Conservation (phyloP, 2,329 filamentous ascomycete genomes). For the Colletotrichum sp. region DNA sequence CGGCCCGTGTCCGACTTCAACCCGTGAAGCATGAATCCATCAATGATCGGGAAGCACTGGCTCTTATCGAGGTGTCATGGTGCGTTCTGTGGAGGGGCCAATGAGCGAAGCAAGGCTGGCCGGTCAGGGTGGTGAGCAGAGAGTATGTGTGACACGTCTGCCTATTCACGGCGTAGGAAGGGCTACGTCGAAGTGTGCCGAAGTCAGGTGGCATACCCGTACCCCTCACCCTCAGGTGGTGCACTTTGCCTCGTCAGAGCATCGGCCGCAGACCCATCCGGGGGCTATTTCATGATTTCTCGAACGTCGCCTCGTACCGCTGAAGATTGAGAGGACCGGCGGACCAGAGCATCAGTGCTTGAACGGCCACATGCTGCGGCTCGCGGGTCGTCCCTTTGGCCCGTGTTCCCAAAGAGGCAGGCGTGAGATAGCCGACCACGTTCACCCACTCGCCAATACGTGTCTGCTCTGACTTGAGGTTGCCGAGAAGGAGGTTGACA, state of each 20-base stretch:
- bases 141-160: conserved; percentile 5
- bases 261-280: neutral
- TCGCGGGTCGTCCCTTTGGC: conserved; percentile 11
- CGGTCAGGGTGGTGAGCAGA: neutral
- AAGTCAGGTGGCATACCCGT: neutral
- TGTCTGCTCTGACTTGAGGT: conserved; percentile 66
- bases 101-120: neutral
- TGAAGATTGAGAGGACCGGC: conserved; percentile 75
- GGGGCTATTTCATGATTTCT: neutral
- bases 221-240: neutral
- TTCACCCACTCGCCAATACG: conserved; percentile 87
- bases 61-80: neutral
- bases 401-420: conserved; percentile 14
- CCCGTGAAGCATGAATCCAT: neutral
- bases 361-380: conserved; percentile 53
- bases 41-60: neutral
- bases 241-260: neutral
- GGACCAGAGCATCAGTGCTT: conserved; percentile 80
- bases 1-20: neutral
- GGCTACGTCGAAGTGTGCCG: neutral
- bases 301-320: conserved; percentile 19
- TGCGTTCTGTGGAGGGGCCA: neutral
- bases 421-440: conserved; percentile 78
- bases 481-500: conserved; percentile 72
- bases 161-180: neutral